Evolutionary conservation across 1,284 basidiomycete genomes (phyloP), one percentile per base, ranked within the genome.

Genomic region (Melampsora americana): DNA sequence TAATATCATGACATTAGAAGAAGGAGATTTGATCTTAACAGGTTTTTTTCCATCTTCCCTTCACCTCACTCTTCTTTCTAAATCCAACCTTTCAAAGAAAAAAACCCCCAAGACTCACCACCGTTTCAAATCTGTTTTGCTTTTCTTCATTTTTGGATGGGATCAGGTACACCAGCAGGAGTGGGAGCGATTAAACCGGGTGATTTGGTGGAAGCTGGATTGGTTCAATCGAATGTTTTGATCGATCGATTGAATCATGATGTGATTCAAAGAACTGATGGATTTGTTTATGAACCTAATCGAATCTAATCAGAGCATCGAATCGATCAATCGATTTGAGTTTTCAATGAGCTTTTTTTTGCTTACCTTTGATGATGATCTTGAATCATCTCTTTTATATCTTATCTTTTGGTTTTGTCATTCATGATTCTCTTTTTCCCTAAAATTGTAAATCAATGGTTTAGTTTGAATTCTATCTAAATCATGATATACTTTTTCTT

Each of bases 11-110:
- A 73, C 62, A 20, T 59, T 73, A 16, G 70, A 73, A 44, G 62
- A 65, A 73, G 70, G 70, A 53, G 70, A 73, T 28, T n/a, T 73
- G 16, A 35, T 73, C 39, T 61, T 73, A 14, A 73, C 70, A 73
- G 70, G 69, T 71, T 30, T 12, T 35, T 64, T 4, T 23, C 11
- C n/a, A n/a, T n/a, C n/a, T n/a, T 18, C 23, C 44, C 20, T 48
- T n/a, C 20, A 20, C 11, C 20, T 14, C 20, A 16, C 12, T 32
- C 62, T 28, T 62, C 18, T 35, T 61, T 56, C 9, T 5, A 16
- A 50, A 39, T 42, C 65, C 23, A 42, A 16, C 16, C 18, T 46
- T 26, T 30, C n/a, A n/a, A n/a, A n/a, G n/a, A n/a, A n/a, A n/a
- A n/a, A n/a, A 65, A 3, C 12, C 23, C 16, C 9, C 18, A 64